Evolutionary conservation across 495 filamentous ascomycete species (phyloP).

Genomic region (Aspergillus nanangensis): DNA sequence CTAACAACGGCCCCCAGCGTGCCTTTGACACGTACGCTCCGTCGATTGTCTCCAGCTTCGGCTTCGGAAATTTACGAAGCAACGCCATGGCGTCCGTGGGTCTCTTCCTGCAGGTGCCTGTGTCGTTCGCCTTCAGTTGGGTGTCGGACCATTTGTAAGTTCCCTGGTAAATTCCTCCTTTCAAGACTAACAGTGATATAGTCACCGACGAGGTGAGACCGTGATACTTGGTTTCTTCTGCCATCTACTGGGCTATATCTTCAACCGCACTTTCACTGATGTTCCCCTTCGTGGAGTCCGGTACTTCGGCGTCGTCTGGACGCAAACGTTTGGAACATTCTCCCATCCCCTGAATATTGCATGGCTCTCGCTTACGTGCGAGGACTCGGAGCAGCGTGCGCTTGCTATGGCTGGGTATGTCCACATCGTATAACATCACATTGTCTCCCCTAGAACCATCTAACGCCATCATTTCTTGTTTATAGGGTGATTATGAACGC

Average conservation of each 20-base stretch:
- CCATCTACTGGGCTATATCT: constrained; percentile 10
- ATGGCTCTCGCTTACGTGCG: constrained; percentile 10
- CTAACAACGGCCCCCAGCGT: constrained; percentile 10
- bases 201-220: constrained; percentile 8
- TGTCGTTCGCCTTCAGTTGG: constrained; percentile 12
- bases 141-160: constrained; percentile 10
- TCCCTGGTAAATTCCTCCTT: background rate
- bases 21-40: constrained; percentile 12
- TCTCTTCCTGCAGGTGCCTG: constrained; percentile 8
- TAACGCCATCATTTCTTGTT: too few relatives aligned
- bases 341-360: constrained; percentile 12
- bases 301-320: constrained; percentile 10
- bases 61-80: constrained; percentile 6
- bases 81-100: constrained; percentile 11
- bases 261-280: constrained; percentile 32
- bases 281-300: constrained; percentile 21
- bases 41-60: constrained; percentile 10
- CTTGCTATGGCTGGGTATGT: constrained; percentile 11
- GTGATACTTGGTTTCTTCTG: constrained; percentile 10
- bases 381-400: constrained; percentile 8
- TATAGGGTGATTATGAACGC: constrained; percentile 12
- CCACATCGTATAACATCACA: background rate
- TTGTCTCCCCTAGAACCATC: too few relatives aligned
- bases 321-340: constrained; percentile 6
- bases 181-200: background rate